Evolutionary conservation across 495 filamentous ascomycete species (phyloP).

Genomic region (Aspergillus olivimuriae): DNA sequence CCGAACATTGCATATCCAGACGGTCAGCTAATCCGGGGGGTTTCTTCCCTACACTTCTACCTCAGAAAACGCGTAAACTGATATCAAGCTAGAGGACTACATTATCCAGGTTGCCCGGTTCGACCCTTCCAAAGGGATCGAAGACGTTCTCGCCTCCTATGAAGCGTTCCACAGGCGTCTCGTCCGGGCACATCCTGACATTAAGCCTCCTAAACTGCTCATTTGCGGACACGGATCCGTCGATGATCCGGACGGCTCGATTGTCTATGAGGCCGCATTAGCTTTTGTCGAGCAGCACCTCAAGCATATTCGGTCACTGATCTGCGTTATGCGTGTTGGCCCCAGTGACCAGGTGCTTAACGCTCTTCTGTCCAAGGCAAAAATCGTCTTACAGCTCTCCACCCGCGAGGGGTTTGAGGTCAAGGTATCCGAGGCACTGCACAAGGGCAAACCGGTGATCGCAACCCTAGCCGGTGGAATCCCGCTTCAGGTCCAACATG

Average conservation of each 20-base stretch:
- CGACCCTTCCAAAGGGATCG: slow-evolving; percentile 81
- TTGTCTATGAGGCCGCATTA: slow-evolving; percentile 68
- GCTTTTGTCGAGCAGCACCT: slow-evolving; percentile 54
- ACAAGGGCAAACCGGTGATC: slow-evolving; percentile 79
- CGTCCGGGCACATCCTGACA: slow-evolving; percentile 30
- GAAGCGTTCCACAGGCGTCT: slow-evolving; percentile 62
- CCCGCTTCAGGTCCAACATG: slow-evolving; percentile 69
- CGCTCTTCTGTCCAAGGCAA: slow-evolving; percentile 66
- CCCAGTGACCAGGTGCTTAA: slow-evolving; percentile 80
- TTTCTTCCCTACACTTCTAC: not conserved
- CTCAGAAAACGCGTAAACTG: no score
- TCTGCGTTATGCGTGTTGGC: slow-evolving; percentile 71
- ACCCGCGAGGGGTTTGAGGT: slow-evolving; percentile 85
- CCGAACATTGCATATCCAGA: slow-evolving; percentile 61
- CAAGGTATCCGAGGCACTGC: slow-evolving; percentile 82
- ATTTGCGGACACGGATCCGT: slow-evolving; percentile 77
- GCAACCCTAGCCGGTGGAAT: slow-evolving; percentile 76
- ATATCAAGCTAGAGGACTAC: slow-evolving; percentile 50
- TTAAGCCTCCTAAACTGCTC: slow-evolving; percentile 63
- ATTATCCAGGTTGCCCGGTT: slow-evolving; percentile 85
- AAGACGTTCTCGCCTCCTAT: slow-evolving; percentile 72
- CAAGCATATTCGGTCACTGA: slow-evolving; percentile 44
- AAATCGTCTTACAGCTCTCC: slow-evolving; percentile 74
- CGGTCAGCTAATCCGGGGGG: slow-evolving; percentile 42
- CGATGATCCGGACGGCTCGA: slow-evolving; percentile 74